Conservation (phyloP, 176 grass and related monocot genomes). For the Alloteropsis semialata region DNA sequence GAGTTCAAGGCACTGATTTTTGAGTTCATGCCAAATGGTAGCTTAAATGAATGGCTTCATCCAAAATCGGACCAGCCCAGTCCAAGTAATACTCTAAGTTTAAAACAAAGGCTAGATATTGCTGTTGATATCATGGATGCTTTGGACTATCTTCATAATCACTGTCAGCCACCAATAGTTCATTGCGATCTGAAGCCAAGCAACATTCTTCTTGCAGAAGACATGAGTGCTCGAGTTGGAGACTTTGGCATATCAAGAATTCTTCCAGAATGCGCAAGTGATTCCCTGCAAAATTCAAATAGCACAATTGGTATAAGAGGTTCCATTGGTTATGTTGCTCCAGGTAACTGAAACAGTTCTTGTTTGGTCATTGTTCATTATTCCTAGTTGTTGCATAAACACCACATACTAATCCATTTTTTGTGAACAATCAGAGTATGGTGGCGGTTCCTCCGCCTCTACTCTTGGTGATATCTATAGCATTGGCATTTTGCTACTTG, state of each 20-base stretch:
- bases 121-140: conserved; percentile 18
- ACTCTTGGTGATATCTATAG: conserved; percentile 21
- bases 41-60: conserved; percentile 37
- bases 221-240: conserved; percentile 44
- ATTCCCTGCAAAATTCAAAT: neutral
- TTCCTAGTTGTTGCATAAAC: neutral
- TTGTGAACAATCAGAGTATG: conserved; percentile 4
- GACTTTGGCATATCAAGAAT: conserved; percentile 53
- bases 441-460: neutral
- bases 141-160: conserved; percentile 34
- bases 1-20: conserved; percentile 45
- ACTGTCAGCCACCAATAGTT: conserved; percentile 23
- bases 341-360: conserved; percentile 26
- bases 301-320: conserved; percentile 32
- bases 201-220: conserved; percentile 57
- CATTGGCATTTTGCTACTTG: conserved; percentile 18
- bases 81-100: neutral
- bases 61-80: neutral
- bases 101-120: conserved; percentile 16
- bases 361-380: neutral
- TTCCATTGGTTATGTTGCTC: conserved; percentile 50
- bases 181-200: conserved; percentile 69
- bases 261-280: conserved; percentile 7
- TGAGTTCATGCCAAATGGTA: conserved; percentile 31
- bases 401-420: neutral